These are phyloP conservation scores for Endocalyx cinctus DNA, from an alignment of 2,329 filamentous ascomycete species.

Conservation along the genomic window DNA sequence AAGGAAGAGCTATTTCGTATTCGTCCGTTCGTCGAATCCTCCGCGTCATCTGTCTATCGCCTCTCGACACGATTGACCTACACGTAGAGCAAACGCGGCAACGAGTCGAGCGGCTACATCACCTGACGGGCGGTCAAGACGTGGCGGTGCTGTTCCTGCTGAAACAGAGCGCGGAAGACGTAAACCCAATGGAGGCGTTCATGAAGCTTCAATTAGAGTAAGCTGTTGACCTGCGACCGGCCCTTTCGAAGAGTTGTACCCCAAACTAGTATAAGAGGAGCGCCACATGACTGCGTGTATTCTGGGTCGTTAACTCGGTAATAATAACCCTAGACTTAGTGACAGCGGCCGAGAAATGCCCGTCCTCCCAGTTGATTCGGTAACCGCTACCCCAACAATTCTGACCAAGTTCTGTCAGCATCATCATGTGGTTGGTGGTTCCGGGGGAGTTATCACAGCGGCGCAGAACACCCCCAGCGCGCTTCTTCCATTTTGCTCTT, in stretches of 20 bases:
- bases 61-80: slow-evolving; percentile 29
- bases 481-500: slow-evolving; percentile 32
- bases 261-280: too few species aligned
- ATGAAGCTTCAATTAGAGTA: slow-evolving; percentile 42
- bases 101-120: slow-evolving; percentile 36
- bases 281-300: too few species aligned
- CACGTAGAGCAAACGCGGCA: slow-evolving; percentile 20
- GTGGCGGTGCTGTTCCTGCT: slow-evolving; percentile 43
- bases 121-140: slow-evolving; percentile 35
- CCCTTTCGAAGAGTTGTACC: too few species aligned
- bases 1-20: too few species aligned
- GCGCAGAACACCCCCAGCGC: slow-evolving; percentile 13
- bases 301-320: too few species aligned
- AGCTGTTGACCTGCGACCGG: too few species aligned
- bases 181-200: slow-evolving; percentile 27
- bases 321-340: background rate
- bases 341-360: slow-evolving; percentile 28
- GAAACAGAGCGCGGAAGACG: slow-evolving; percentile 20
- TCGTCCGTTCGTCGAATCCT: slow-evolving; percentile 21
- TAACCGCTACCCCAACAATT: slow-evolving; percentile 29
- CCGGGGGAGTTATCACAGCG: slow-evolving; percentile 7
- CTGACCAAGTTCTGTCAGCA: slow-evolving; percentile 34
- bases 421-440: slow-evolving; percentile 16
- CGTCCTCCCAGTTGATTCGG: slow-evolving; percentile 37
- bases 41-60: slow-evolving; percentile 36